Conservation (phyloP, 257 asterid genomes). For the Verbascum thapsus region DNA sequence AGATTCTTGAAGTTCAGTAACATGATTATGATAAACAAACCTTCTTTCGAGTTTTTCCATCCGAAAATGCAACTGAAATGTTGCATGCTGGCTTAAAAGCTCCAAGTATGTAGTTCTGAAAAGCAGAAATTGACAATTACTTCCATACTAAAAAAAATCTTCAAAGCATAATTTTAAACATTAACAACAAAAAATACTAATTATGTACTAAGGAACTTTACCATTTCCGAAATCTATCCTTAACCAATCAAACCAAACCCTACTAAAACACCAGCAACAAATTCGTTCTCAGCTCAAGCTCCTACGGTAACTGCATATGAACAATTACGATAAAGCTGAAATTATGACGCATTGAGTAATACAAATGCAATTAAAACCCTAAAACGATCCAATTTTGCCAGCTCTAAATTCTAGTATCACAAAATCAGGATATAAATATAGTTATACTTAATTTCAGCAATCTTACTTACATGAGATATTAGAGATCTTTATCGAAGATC, state of each 20-base stretch:
- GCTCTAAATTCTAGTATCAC: neutral
- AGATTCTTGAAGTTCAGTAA: conserved; percentile 1
- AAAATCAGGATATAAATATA: no score
- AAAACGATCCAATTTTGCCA: conserved; percentile 23
- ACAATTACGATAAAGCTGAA: conserved; percentile 35
- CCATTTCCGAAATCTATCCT: conserved; percentile 41
- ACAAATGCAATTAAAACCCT: conserved; percentile 33
- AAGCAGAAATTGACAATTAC: conserved; percentile 18
- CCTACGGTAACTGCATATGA: conserved; percentile 27
- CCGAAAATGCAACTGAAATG: conserved; percentile 65
- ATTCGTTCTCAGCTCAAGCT: conserved; percentile 34
- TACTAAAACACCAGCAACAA: conserved; percentile 31
- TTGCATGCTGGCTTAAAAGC: conserved; percentile 95
- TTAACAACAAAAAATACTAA: conserved; percentile 15
- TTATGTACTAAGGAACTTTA: conserved; percentile 30
- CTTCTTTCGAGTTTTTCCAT: conserved; percentile 86
- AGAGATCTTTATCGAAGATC: no score
- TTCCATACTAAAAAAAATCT: neutral
- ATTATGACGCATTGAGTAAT: conserved; percentile 13
- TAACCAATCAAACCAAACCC: conserved; percentile 33
- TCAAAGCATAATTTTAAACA: neutral
- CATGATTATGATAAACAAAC: conserved; percentile 26
- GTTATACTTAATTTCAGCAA: no score
- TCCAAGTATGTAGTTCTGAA: conserved; percentile 83
- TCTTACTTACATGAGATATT: no score